phyloP scores from a whole-genome alignment of 345 rosid genomes.

The Lepidium aucheri region DNA sequence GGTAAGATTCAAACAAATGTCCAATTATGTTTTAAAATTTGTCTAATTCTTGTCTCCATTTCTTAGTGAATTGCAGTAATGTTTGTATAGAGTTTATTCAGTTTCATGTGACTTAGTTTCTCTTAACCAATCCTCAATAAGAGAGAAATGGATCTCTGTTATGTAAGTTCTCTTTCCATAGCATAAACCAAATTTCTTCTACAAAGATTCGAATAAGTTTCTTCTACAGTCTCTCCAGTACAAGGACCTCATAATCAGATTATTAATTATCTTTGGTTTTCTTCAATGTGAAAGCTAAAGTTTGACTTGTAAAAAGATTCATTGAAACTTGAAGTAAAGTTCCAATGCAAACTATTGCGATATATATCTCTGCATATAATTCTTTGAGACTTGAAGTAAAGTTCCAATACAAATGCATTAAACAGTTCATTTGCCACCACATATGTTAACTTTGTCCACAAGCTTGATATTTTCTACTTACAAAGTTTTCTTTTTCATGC shows the following conservation, averaged over 20 bases:
- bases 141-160: neutral
- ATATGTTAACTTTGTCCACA: constrained; percentile 5
- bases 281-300: neutral
- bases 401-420: constrained; percentile 9
- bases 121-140: neutral
- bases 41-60: neutral
- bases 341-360: constrained; percentile 1
- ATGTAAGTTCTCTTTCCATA: neutral
- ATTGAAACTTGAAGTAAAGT: constrained; percentile 9
- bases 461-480: neutral
- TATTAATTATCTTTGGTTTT: neutral
- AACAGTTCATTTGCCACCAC: constrained; percentile 7
- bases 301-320: constrained; percentile 19
- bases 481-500: neutral
- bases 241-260: neutral
- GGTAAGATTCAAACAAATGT: neutral
- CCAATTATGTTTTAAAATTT: neutral
- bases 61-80: neutral
- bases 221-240: neutral
- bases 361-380: neutral
- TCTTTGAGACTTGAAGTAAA: constrained; percentile 10
- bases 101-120: neutral
- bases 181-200: neutral
- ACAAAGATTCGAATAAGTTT: neutral
- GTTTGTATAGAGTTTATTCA: neutral